Base-by-base conservation (phyloP, 768 basidiomycete species). In the Lactarius hengduanensis region DNA sequence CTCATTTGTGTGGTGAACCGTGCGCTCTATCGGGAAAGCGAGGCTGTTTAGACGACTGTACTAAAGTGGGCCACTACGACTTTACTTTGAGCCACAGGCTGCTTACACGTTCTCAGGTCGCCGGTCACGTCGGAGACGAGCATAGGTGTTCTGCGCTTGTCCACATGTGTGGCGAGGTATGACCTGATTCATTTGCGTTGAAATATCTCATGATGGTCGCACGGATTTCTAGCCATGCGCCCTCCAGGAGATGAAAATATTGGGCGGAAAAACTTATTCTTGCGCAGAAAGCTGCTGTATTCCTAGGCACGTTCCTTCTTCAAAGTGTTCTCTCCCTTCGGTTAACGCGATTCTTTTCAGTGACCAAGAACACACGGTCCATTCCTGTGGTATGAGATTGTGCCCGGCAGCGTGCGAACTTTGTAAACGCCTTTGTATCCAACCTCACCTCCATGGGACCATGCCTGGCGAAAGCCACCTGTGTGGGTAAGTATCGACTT, bases 151-250 rank as follows among this genome's bases (percentile, higher is more conserved):
- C 84, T 0, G 83, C 85, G 3, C 73, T 75, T 26, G 70, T 79
- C 0, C 87, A 88, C 66, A 80, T 79, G 45, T 88, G 87, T 61
- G 86, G 85, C 28, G 74, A 80, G 79, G 87, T 66, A 53, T 81
- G 65, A 64, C 74, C 32, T 36, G 50, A 34, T 34, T 53, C 47
- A 26, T 20, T 8, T 38, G 6, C 6, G 34, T 26, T 0, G 41
- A 32, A 1, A 11, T 13, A 16, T 38, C 57, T 30, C 34, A 13
- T 9, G 56, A 58, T 36, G 4, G 22, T 66, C 18, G 22, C 30
- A 28, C 36, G 34, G 26, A n/a, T 32, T 10, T 6, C 15, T 45
- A 70, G 70, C 70, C 67, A 1, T 70, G 70, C 26, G 64, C 38
- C 43, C 68, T 70, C 22, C 43, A 57, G 15, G 47, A 61, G 2